These are phyloP conservation scores for Elaeis guineensis DNA, from an alignment of 176 grass and related monocot species.

Conservation along the genomic window DNA sequence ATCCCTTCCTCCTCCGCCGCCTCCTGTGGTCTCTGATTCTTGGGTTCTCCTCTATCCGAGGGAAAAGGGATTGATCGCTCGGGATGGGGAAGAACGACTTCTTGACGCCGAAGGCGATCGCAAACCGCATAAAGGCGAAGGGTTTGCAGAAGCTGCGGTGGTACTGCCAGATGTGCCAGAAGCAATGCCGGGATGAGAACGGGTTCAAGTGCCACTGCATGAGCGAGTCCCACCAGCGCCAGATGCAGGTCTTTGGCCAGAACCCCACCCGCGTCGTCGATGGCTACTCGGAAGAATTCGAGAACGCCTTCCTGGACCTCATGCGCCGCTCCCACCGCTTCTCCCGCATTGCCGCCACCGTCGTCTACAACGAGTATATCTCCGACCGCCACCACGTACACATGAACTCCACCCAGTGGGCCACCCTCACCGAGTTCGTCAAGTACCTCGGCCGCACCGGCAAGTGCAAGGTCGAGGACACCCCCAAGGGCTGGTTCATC, in stretches of 20 bases:
- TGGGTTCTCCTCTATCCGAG: too few relatives aligned
- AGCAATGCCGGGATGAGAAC: constrained; percentile 88
- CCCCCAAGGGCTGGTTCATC: constrained; percentile 93
- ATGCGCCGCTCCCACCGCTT: constrained; percentile 69
- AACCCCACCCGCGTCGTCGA: constrained; percentile 54
- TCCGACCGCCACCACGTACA: constrained; percentile 60
- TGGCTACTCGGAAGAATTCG: constrained; percentile 80
- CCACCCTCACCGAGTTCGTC: constrained; percentile 72
- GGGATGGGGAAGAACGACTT: constrained; percentile 83
- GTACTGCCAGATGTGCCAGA: constrained; percentile 99
- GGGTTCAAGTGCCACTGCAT: constrained; percentile 97
- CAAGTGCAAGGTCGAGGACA: constrained; percentile 85
- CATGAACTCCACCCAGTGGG: constrained; percentile 81
- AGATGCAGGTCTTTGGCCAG: constrained; percentile 94
- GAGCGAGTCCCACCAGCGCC: constrained; percentile 88
- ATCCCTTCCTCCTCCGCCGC: too few relatives aligned
- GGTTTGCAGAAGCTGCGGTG: constrained; percentile 85
- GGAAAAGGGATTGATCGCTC: too few relatives aligned
- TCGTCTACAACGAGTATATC: constrained; percentile 87
- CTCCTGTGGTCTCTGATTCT: too few relatives aligned
- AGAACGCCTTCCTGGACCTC: constrained; percentile 43
- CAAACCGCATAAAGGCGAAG: constrained; percentile 89
- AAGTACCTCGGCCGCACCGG: constrained; percentile 63
- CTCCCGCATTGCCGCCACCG: constrained; percentile 80
- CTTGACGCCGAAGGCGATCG: constrained; percentile 79